phyloP scores from a whole-genome alignment of 2,329 filamentous ascomycete genomes.

The Parastagonospora avenae region DNA sequence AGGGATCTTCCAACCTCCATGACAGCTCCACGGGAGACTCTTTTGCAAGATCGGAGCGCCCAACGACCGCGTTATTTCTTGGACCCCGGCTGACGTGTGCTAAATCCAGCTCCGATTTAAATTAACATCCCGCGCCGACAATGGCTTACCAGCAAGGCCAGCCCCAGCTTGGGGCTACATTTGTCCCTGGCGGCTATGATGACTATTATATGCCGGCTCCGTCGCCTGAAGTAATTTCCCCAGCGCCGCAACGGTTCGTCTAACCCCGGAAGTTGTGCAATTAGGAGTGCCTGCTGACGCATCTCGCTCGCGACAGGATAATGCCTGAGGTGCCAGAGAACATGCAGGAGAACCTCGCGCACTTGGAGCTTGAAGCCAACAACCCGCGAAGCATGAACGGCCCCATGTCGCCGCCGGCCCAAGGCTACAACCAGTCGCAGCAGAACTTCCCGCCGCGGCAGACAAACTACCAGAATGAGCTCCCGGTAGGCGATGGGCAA shows the following conservation, averaged over 20 bases:
- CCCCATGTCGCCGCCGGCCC: constrained; percentile 34
- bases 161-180: constrained; percentile 60
- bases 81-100: constrained; percentile 36
- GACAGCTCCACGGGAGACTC: constrained; percentile 16
- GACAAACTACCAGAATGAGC: constrained; percentile 37
- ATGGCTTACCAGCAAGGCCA: constrained; percentile 47
- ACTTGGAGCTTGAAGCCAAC: constrained; percentile 82
- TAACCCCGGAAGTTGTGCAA: constrained; percentile 12
- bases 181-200: constrained; percentile 70
- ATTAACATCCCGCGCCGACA: constrained; percentile 17
- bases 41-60: constrained; percentile 18
- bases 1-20: constrained; percentile 26
- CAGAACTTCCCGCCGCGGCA: constrained; percentile 37
- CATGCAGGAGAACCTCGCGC: constrained; percentile 92
- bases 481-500: constrained; percentile 24
- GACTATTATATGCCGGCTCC: constrained; percentile 67
- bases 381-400: constrained; percentile 41
- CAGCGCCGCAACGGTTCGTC: constrained; percentile 70
- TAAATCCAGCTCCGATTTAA: constrained; percentile 17
- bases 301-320: constrained; percentile 62
- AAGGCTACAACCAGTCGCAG: constrained; percentile 33
- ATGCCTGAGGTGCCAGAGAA: constrained; percentile 96
- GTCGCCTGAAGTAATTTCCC: constrained; percentile 68
- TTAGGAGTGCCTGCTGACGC: constrained; percentile 35
- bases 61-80: constrained; percentile 17